Conservation (phyloP, 1,284 basidiomycete species). For the Mycena sp. region DNA sequence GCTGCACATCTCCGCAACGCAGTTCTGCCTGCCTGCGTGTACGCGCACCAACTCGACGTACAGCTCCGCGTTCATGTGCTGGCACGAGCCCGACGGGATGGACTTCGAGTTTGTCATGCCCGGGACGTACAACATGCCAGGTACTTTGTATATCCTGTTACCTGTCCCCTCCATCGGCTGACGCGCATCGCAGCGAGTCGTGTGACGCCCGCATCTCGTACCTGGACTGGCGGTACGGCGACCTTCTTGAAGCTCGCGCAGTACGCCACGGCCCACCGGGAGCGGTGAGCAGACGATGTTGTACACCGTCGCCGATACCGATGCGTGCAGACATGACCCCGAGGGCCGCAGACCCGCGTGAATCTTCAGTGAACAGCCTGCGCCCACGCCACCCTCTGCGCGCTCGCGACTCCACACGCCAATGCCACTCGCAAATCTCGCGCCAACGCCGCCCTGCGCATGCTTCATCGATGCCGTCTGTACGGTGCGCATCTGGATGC, state of each 20-base stretch:
- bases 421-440: too few relatives aligned
- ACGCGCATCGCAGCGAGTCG: slow-evolving; percentile 35
- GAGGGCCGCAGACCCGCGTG: too few relatives aligned
- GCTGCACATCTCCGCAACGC: slow-evolving; percentile 14
- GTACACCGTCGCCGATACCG: slow-evolving; percentile 48
- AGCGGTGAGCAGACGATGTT: slow-evolving; percentile 35
- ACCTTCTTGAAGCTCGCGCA: slow-evolving; percentile 52
- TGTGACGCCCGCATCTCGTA: slow-evolving; percentile 53
- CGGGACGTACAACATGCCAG: slow-evolving; percentile 50
- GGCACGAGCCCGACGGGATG: slow-evolving; percentile 54
- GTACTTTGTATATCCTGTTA: slow-evolving; percentile 35
- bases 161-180: too few relatives aligned
- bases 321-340: too few relatives aligned
- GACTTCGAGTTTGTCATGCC: slow-evolving; percentile 52
- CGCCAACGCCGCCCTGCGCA: too few relatives aligned
- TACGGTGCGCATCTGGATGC: too few relatives aligned
- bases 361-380: too few relatives aligned
- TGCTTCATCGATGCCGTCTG: too few relatives aligned
- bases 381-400: too few relatives aligned
- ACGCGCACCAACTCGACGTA: slow-evolving; percentile 59
- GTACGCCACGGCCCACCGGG: slow-evolving; percentile 46
- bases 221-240: slow-evolving; percentile 46
- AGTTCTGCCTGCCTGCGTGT: slow-evolving; percentile 62
- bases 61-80: slow-evolving; percentile 56
- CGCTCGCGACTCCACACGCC: too few relatives aligned